These are phyloP conservation scores for Tolypocladium cylindrosporum DNA, from an alignment of 2,329 filamentous ascomycete species.

Conservation along the genomic window DNA sequence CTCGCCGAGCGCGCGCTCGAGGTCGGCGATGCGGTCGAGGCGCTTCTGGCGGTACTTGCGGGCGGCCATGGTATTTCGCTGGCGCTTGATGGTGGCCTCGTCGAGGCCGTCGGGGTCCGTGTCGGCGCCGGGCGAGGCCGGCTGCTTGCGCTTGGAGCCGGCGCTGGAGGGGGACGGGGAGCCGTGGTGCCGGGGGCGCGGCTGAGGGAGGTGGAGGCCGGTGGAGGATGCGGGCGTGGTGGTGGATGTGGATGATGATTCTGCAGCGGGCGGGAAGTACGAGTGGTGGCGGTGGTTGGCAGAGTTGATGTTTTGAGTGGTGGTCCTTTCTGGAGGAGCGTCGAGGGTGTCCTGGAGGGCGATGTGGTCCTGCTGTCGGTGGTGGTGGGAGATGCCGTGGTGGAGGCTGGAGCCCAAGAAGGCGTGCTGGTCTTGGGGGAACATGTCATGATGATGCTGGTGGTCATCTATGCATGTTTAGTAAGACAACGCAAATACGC, in stretches of 20 bases:
- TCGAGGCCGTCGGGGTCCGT: conserved; percentile 11
- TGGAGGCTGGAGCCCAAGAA: conserved; percentile 2
- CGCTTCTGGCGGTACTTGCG: conserved; percentile 62
- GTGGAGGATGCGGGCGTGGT: not conserved
- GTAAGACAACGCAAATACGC: not conserved
- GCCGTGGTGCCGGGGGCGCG: not conserved
- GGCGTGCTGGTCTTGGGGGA: not conserved
- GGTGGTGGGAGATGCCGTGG: not conserved
- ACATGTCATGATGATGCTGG: conserved; percentile 1
- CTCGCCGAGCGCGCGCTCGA: conserved; percentile 49
- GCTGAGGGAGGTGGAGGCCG: not conserved
- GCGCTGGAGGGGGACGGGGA: conserved; percentile 4
- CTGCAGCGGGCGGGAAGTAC: not conserved
- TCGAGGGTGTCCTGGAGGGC: not conserved
- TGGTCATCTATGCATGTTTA: not conserved
- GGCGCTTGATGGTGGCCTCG: conserved; percentile 41
- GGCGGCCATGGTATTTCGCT: conserved; percentile 61
- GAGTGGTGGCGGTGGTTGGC: not conserved
- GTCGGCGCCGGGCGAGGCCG: conserved; percentile 1
- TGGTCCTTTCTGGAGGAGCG: not conserved
- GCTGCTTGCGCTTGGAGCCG: conserved; percentile 9
- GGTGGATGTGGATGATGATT: conserved; percentile 1
- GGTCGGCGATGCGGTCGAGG: conserved; percentile 52
- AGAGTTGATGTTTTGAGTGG: not conserved
- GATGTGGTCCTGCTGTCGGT: not conserved